Percentiles rank a stretch among this genome's conserved stretches.
Evolutionary conservation across 192 early-diverging fungal genomes (phyloP).

Genomic region (Pilaira anomala): DNA sequence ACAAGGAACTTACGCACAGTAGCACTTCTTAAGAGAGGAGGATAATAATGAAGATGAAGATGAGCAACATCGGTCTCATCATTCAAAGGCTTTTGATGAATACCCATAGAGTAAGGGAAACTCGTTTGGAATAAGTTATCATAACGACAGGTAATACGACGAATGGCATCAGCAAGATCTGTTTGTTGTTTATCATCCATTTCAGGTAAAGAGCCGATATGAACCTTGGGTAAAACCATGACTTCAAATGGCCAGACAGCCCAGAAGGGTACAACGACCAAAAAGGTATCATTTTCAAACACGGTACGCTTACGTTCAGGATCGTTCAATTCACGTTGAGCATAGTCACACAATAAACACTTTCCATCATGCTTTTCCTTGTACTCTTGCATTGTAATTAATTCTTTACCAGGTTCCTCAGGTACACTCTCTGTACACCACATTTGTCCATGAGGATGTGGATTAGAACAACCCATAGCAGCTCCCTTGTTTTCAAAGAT

Average conservation of each 20-base stretch:
- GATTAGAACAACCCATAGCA: slow-evolving; percentile 96
- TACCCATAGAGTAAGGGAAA: slow-evolving; percentile 97
- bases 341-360: slow-evolving; percentile 87
- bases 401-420: slow-evolving; percentile 73
- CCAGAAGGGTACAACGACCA: slow-evolving; percentile 93
- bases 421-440: slow-evolving; percentile 89
- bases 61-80: slow-evolving; percentile 58
- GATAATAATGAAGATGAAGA: slow-evolving; percentile 95
- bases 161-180: slow-evolving; percentile 75
- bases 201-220: slow-evolving; percentile 55
- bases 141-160: slow-evolving; percentile 78
- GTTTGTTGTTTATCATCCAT: slow-evolving; percentile 46
- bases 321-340: slow-evolving; percentile 46
- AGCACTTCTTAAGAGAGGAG: slow-evolving; percentile 85
- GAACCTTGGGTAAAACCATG: slow-evolving; percentile 72
- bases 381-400: slow-evolving; percentile 63
- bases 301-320: slow-evolving; percentile 51
- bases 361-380: slow-evolving; percentile 42
- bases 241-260: slow-evolving; percentile 96
- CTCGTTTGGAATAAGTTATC: slow-evolving; percentile 89
- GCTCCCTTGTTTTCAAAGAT: slow-evolving; percentile 98
- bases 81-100: slow-evolving; percentile 83
- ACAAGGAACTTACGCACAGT: slow-evolving; percentile 95
- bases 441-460: slow-evolving; percentile 93
- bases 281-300: slow-evolving; percentile 75